Evolutionary conservation across 305 asterid species (phyloP), one percentile per base, ranked within the genome.

Genomic region (Galium porrigens): DNA sequence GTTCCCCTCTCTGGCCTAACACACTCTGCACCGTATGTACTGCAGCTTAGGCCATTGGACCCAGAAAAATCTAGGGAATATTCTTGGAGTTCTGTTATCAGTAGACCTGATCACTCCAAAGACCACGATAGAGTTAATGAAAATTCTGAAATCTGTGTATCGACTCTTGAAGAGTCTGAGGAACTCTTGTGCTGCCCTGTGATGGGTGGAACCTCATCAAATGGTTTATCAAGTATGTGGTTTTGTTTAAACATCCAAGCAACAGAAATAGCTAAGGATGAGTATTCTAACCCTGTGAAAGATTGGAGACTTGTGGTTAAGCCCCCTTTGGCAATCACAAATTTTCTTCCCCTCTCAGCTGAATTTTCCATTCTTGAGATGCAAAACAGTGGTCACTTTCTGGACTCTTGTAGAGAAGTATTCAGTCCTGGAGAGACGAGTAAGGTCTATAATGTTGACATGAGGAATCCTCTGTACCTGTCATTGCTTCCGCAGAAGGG

Each of bases 401-500:
- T 77, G 76, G 76, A 87, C 74, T 78, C 96, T 66, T 82, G 74
- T 67, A 80, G 94, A 78, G 99, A 97, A 72, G 67, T 89, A 57
- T 84, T 84, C 72, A 73, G 77, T 73, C 84, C 97, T 46, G 96
- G 97, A 48, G 94, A 89, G 77, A 83, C 78, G 70, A 83, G 81
- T 73, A 87, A 80, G 82, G 83, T 89, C 65, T 81, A 85, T 48
- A 81, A 80, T 79, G 87, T 84, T 75, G 94, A 92, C 80, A 84
- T 87, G 71, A 83, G 90, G 79, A 85, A 77, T 63, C 95, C 95
- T 52, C 70, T 92, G 74, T 92, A 87, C 77, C 49, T 89, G 41
- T 84, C 99, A 29, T 77, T 92, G 83, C 89, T 89, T 73, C 97
- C 99, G 20, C 99, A 89, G 75, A 82, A 79, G 77, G 99, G 97